phyloP scores from a whole-genome alignment of 805 yeast species.

The Candida mattraensis region DNA sequence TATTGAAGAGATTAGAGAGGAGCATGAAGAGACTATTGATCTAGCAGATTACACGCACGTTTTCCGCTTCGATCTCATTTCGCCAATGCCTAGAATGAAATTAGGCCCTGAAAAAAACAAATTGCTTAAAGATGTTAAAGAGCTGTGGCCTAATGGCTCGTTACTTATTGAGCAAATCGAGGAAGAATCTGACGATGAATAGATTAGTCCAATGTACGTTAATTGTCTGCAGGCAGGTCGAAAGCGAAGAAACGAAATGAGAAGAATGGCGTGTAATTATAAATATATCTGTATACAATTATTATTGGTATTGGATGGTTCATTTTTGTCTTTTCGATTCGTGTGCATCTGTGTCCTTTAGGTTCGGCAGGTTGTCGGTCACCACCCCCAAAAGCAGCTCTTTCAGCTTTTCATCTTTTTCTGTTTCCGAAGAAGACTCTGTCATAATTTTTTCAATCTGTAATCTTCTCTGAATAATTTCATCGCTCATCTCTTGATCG shows the following conservation, averaged over 20 bases:
- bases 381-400: slow-evolving; percentile 67
- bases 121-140: slow-evolving; percentile 27
- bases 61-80: slow-evolving; percentile 35
- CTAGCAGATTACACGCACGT: slow-evolving; percentile 18
- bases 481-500: slow-evolving; percentile 39
- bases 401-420: slow-evolving; percentile 76
- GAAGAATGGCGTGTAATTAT: slow-evolving; percentile 1
- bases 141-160: slow-evolving; percentile 40
- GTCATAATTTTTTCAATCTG: slow-evolving; percentile 64
- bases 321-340: slow-evolving; percentile 26
- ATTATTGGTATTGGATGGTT: slow-evolving; percentile 1
- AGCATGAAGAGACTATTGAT: slow-evolving; percentile 11
- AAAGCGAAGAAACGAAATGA: too few relatives aligned
- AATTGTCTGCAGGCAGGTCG: too few relatives aligned
- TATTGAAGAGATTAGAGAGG: slow-evolving; percentile 10
- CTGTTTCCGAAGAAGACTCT: slow-evolving; percentile 52
- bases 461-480: slow-evolving; percentile 55
- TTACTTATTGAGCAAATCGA: slow-evolving; percentile 32
- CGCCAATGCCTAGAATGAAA: slow-evolving; percentile 37
- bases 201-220: slow-evolving; percentile 7
- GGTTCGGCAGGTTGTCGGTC: slow-evolving; percentile 38
- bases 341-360: slow-evolving; percentile 18
- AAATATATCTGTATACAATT: slow-evolving; percentile 1
- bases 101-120: slow-evolving; percentile 23
- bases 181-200: slow-evolving; percentile 21